These are phyloP conservation scores for Pleurotus salmoneostramineus DNA, from an alignment of 768 basidiomycete species.

Conservation along the genomic window DNA sequence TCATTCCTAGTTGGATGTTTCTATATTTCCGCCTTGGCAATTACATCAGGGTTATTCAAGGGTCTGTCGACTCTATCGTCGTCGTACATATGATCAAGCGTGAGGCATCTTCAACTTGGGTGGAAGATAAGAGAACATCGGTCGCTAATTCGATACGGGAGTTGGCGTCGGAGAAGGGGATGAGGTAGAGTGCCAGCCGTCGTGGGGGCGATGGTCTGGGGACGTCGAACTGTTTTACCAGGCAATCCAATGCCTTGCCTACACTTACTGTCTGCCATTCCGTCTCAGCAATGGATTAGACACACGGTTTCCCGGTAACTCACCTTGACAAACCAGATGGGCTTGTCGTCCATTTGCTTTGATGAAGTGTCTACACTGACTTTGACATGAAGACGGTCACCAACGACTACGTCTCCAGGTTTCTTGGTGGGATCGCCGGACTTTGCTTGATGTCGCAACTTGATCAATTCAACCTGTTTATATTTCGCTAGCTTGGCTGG, in stretches of 20 bases:
- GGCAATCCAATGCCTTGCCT: constrained; percentile 1
- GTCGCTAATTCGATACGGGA: neutral
- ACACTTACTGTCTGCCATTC: neutral
- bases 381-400: constrained; percentile 57
- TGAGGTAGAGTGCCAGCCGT: neutral
- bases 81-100: neutral
- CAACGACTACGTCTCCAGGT: constrained; percentile 37
- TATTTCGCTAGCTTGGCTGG: constrained; percentile 51
- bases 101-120: neutral
- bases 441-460: constrained; percentile 66
- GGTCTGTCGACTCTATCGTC: too few relatives aligned
- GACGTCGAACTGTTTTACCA: neutral
- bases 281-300: neutral
- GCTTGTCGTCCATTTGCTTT: constrained; percentile 30
- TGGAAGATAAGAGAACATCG: neutral
- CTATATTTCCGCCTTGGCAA: too few relatives aligned
- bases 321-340: constrained; percentile 76
- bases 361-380: constrained; percentile 26
- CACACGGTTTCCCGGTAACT: constrained; percentile 5
- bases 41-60: too few relatives aligned
- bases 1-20: constrained; percentile 5
- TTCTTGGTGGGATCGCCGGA: constrained; percentile 61
- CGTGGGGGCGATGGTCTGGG: neutral
- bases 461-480: constrained; percentile 64
- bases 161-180: neutral